Conservation (phyloP, 306 rosid genomes). For the Trifolium repens region DNA sequence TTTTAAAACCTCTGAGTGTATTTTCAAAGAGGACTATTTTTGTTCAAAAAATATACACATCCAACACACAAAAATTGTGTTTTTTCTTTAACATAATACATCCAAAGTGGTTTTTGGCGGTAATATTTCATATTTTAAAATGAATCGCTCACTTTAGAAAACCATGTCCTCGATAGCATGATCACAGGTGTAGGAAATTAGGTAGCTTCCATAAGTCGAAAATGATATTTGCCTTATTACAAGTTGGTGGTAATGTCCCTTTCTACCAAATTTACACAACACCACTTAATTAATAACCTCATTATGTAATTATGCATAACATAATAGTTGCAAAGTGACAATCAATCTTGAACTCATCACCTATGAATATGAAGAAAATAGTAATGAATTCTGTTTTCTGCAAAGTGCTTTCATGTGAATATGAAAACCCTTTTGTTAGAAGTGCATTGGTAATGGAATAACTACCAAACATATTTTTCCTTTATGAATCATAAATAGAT, state of each 20-base stretch:
- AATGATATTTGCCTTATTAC: not conserved
- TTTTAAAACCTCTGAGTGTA: not conserved
- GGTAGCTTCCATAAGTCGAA: not conserved
- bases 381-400: slow-evolving; percentile 10
- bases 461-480: slow-evolving; percentile 33
- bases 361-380: slow-evolving; percentile 36
- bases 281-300: slow-evolving; percentile 1
- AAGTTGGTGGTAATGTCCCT: slow-evolving; percentile 7
- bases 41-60: not conserved
- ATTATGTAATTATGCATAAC: not conserved
- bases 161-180: not conserved
- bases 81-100: not conserved
- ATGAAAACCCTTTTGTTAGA: slow-evolving; percentile 12
- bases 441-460: slow-evolving; percentile 13
- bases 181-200: not conserved
- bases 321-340: slow-evolving; percentile 3
- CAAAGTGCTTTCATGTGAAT: slow-evolving; percentile 19
- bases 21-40: not conserved
- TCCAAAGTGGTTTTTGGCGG: not conserved
- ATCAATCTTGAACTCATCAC: slow-evolving; percentile 16
- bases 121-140: too few relatives aligned
- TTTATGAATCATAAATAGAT: slow-evolving; percentile 27
- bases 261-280: slow-evolving; percentile 11
- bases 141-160: too few relatives aligned
- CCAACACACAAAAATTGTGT: not conserved